phyloP scores from a whole-genome alignment of 2,329 filamentous ascomycete genomes.

The Aspergillus latus region DNA sequence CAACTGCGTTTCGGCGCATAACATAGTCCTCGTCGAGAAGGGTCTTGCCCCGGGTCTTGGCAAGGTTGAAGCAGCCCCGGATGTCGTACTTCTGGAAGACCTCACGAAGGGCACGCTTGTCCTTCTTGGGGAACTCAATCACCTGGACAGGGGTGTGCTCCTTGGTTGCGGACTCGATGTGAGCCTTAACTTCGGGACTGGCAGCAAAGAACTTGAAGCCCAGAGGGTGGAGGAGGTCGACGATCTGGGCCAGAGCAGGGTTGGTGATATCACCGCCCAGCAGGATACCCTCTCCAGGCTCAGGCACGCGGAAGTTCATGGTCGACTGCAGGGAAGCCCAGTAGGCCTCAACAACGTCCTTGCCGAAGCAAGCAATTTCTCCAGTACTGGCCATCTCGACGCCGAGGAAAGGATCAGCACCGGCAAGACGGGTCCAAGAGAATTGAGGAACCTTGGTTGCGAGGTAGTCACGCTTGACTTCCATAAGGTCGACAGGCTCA shows the following conservation, averaged over 20 bases:
- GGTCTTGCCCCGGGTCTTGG: constrained; percentile 77
- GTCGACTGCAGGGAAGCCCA: constrained; percentile 94
- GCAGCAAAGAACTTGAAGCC: constrained; percentile 94
- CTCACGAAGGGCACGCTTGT: constrained; percentile 91
- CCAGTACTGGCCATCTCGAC: constrained; percentile 97
- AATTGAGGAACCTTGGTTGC: constrained; percentile 99
- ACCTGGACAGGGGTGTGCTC: constrained; percentile 73
- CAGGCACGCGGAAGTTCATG: constrained; percentile 98
- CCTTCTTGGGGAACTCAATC: constrained; percentile 93
- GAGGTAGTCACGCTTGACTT: constrained; percentile 81
- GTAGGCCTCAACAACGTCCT: constrained; percentile 93
- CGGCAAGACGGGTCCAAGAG: constrained; percentile 96
- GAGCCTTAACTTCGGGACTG: constrained; percentile 74
- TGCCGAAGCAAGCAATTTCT: constrained; percentile 98
- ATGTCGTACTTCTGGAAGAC: constrained; percentile 98
- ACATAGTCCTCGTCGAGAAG: constrained; percentile 93
- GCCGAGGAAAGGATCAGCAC: constrained; percentile 94
- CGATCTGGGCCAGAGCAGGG: constrained; percentile 71
- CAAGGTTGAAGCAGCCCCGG: constrained; percentile 92
- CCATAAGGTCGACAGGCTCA: constrained; percentile 83
- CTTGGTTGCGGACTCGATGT: constrained; percentile 72
- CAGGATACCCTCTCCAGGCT: constrained; percentile 91
- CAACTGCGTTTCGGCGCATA: constrained; percentile 96
- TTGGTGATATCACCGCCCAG: constrained; percentile 81
- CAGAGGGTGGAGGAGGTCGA: constrained; percentile 82